Evolutionary conservation across 2,329 filamentous ascomycete species (phyloP).

Genomic region (Colletotrichum echinochloae): DNA sequence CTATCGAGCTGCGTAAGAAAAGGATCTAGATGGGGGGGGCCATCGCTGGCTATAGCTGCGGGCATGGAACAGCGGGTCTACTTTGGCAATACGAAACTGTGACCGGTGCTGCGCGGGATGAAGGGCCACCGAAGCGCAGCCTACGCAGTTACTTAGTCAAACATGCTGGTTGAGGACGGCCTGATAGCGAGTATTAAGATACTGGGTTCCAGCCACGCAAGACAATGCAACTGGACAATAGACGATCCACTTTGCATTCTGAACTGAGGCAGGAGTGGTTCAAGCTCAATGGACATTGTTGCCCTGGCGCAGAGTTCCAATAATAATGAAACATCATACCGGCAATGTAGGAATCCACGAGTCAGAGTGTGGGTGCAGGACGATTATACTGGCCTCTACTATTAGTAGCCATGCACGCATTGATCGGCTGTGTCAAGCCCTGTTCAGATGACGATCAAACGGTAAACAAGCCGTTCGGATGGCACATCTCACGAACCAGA

Average conservation of each 20-base stretch:
- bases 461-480: slow-evolving; percentile 31
- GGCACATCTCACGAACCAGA: slow-evolving; percentile 26
- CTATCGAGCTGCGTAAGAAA: too few relatives aligned
- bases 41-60: too few relatives aligned
- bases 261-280: too few relatives aligned
- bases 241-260: background rate
- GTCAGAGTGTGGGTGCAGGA: too few relatives aligned
- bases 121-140: too few relatives aligned
- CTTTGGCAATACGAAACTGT: too few relatives aligned
- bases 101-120: too few relatives aligned
- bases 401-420: background rate
- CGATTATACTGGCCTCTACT: too few relatives aligned
- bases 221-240: background rate
- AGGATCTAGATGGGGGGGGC: too few relatives aligned
- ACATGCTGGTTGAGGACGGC: slow-evolving; percentile 20
- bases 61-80: too few relatives aligned
- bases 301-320: background rate
- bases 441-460: slow-evolving; percentile 40
- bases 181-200: slow-evolving; percentile 31
- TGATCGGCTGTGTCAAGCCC: slow-evolving; percentile 21
- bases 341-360: too few relatives aligned
- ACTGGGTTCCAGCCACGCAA: background rate
- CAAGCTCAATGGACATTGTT: background rate
- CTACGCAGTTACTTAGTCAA: slow-evolving; percentile 4
- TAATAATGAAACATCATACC: background rate